Evolutionary conservation across 2,329 filamentous ascomycete species (phyloP), one percentile per base, ranked within the genome.

Genomic region (Bipolaris oryzae): DNA sequence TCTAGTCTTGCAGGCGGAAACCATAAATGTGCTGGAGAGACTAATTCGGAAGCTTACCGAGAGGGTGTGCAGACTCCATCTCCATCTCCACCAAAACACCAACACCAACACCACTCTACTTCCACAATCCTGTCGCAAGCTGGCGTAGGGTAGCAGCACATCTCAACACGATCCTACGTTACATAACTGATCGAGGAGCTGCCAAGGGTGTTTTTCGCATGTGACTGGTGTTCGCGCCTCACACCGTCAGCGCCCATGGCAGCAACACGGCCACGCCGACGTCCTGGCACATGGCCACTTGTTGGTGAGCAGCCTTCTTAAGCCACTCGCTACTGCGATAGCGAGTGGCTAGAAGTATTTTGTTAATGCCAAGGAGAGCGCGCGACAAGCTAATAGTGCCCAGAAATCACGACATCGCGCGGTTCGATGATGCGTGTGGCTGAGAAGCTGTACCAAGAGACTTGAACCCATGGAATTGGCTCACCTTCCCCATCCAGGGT

Each of bases 401-500:
- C 51, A 67, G 66, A 53, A 50, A 69, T 66, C 63, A 69, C 66
- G 66, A 69, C 64, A 69, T 69, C 60, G 60, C 39, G 35, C 52
- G 50, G 59, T 56, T 39, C 57, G 50, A 49, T 41, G 46, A 42
- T 61, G 60, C 57, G 59, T 52, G 50, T 49, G 57, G 60, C 55
- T 55, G 31, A 58, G 44, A 58, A 45, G 60, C 20, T 42, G 49
- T 67, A 66, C 66, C 66, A 69, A 69, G 66, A 61, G 28, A 41
- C 39, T 50, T 57, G 55, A 54, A 58, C 58, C 51, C 59, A 42
- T 50, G 18, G 35, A 34, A 34, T 53, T 58, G 53, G 52, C 61
- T 61, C 61, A 71, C 71, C 71, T 74, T 68, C 71, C 71, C 62
- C 35, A 63, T 67, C 46, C 33, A 62, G 67, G 37, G 15, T 39